A percentile compares a stretch with the other conserved stretches of the same genome.
phyloP scores from a whole-genome alignment of 768 basidiomycete genomes.

The Roridomyces roridus region DNA sequence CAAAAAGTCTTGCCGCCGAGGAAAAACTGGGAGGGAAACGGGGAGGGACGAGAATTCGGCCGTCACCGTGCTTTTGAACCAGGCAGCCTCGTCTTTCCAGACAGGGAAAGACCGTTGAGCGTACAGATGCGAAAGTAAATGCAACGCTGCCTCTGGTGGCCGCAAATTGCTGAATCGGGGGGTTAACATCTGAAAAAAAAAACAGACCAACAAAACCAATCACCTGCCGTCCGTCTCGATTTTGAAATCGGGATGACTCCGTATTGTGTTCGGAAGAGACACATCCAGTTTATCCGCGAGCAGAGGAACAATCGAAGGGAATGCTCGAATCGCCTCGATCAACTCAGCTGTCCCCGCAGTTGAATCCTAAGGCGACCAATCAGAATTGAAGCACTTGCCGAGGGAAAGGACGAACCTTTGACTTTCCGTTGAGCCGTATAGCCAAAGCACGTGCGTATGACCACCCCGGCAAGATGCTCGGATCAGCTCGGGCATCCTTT shows the following conservation, averaged over 20 bases:
- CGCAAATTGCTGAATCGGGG: slow-evolving; percentile 40
- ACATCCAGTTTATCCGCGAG: slow-evolving; percentile 88
- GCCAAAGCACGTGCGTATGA: slow-evolving; percentile 75
- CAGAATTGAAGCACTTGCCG: neutral
- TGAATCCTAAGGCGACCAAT: slow-evolving; percentile 47
- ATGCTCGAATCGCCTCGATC: slow-evolving; percentile 73
- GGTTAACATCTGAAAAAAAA: neutral
- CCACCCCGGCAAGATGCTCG: slow-evolving; percentile 79
- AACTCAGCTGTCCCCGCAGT: slow-evolving; percentile 71
- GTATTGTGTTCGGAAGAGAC: slow-evolving; percentile 59
- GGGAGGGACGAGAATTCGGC: slow-evolving; percentile 47
- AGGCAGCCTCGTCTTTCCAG: slow-evolving; percentile 81
- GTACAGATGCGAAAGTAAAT: slow-evolving; percentile 90
- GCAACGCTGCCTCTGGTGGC: slow-evolving; percentile 55
- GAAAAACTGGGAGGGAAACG: slow-evolving; percentile 40
- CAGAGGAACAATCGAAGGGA: slow-evolving; percentile 82
- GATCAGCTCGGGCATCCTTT: slow-evolving; percentile 45
- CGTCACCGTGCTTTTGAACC: slow-evolving; percentile 71
- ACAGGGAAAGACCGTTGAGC: slow-evolving; percentile 74
- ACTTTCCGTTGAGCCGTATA: slow-evolving; percentile 58
- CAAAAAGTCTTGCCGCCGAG: slow-evolving; percentile 39
- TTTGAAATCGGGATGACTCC: slow-evolving; percentile 67
- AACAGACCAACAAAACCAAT: slow-evolving; percentile 23
- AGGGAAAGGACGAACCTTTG: slow-evolving; percentile 34
- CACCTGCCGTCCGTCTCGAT: slow-evolving; percentile 74